phyloP scores from a whole-genome alignment of 2,329 filamentous ascomycete species.

The Botrytis medusae region DNA sequence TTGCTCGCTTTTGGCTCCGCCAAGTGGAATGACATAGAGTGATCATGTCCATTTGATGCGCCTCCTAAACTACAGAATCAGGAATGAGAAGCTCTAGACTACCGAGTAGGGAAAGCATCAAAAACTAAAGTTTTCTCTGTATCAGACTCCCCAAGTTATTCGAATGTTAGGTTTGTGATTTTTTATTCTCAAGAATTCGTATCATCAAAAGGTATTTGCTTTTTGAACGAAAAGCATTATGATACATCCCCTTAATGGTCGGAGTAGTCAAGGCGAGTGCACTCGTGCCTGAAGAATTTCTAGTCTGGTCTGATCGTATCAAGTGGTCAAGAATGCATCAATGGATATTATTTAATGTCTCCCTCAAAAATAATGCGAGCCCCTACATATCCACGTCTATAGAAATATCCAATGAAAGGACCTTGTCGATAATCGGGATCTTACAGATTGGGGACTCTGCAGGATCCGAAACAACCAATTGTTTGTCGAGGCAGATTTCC shows the following conservation, averaged over 20 bases:
- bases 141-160: neutral
- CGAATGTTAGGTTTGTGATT: neutral
- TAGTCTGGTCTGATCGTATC: neutral
- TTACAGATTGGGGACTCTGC: neutral
- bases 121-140: neutral
- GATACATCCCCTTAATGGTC: neutral
- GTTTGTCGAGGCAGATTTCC: neutral
- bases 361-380: neutral
- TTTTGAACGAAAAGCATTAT: neutral
- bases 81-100: neutral
- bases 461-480: neutral
- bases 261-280: neutral
- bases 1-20: too few species aligned
- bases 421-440: neutral
- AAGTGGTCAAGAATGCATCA: neutral
- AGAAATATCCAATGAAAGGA: neutral
- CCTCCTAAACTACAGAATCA: neutral
- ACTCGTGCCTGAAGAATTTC: neutral
- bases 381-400: neutral
- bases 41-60: neutral
- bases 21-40: neutral
- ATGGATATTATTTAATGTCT: neutral
- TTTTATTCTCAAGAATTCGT: neutral
- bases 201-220: neutral
- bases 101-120: neutral